phyloP scores from a whole-genome alignment of 1,139 yeast species.

The Meyerozyma carpophila region DNA sequence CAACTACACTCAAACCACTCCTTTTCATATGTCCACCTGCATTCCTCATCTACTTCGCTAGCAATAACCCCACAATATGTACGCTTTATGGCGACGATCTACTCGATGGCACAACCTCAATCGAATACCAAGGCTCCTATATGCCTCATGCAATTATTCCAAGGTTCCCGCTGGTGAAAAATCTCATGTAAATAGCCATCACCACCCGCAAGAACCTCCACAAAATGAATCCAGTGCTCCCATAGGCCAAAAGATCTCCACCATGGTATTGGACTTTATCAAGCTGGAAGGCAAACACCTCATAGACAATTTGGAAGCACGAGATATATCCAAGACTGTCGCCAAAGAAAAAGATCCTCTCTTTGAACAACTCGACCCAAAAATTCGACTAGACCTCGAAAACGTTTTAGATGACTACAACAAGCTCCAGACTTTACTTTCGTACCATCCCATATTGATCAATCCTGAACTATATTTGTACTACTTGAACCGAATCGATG shows the following conservation, averaged over 20 bases:
- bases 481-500: constrained; percentile 14
- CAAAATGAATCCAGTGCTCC: not conserved
- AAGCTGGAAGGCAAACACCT: constrained; percentile 4
- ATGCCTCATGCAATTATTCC: not conserved
- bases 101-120: not conserved
- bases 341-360: constrained; percentile 1
- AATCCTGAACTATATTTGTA: constrained; percentile 25
- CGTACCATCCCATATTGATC: constrained; percentile 28
- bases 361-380: constrained; percentile 8
- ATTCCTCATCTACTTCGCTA: not conserved
- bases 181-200: not conserved
- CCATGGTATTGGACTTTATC: constrained; percentile 3
- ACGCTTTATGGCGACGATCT: not conserved
- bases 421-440: constrained; percentile 23
- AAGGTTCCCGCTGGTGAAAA: not conserved
- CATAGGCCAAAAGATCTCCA: constrained; percentile 1
- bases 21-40: not conserved
- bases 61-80: not conserved
- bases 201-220: not conserved
- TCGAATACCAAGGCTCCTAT: not conserved
- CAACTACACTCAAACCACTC: not conserved
- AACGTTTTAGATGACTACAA: constrained; percentile 25
- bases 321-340: constrained; percentile 5
- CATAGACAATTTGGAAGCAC: constrained; percentile 6
- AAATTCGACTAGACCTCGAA: constrained; percentile 13